Evolutionary conservation across 2,329 filamentous ascomycete species (phyloP).

Genomic region (Monosporascus sp.): DNA sequence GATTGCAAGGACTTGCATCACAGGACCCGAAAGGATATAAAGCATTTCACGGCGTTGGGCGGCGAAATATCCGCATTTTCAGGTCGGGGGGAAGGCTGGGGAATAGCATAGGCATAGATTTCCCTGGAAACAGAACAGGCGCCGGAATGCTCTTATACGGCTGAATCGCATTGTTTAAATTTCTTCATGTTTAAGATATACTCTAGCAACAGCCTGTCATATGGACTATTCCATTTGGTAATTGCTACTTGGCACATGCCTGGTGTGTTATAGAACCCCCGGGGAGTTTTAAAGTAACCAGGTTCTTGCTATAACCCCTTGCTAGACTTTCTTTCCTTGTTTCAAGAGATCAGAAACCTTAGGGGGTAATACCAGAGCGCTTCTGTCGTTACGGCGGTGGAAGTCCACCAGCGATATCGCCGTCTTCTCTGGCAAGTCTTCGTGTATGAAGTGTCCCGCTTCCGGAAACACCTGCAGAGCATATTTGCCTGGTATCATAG

Average conservation of each 20-base stretch:
- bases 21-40: slow-evolving; percentile 1
- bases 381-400: slow-evolving; percentile 84
- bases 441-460: slow-evolving; percentile 94
- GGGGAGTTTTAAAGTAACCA: too few species aligned
- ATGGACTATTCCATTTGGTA: too few species aligned
- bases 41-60: slow-evolving; percentile 21
- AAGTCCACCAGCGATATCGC: slow-evolving; percentile 85
- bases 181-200: neutral
- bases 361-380: slow-evolving; percentile 77
- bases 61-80: slow-evolving; percentile 3
- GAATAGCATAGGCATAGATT: slow-evolving; percentile 3
- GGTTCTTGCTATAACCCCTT: neutral
- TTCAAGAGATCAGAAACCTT: slow-evolving; percentile 76
- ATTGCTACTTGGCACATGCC: too few species aligned
- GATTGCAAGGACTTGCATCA: neutral
- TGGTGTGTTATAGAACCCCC: too few species aligned
- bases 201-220: too few species aligned
- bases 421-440: slow-evolving; percentile 88
- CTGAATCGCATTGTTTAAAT: neutral
- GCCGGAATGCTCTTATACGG: neutral
- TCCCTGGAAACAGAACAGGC: neutral
- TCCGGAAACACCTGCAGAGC: slow-evolving; percentile 91
- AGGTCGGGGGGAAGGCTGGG: neutral
- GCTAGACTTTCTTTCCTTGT: slow-evolving; percentile 53
- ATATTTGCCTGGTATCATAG: slow-evolving; percentile 66